Evolutionary conservation across 208 protist genomes (phyloP).

Genomic region (Vickermania spadyakhi): DNA sequence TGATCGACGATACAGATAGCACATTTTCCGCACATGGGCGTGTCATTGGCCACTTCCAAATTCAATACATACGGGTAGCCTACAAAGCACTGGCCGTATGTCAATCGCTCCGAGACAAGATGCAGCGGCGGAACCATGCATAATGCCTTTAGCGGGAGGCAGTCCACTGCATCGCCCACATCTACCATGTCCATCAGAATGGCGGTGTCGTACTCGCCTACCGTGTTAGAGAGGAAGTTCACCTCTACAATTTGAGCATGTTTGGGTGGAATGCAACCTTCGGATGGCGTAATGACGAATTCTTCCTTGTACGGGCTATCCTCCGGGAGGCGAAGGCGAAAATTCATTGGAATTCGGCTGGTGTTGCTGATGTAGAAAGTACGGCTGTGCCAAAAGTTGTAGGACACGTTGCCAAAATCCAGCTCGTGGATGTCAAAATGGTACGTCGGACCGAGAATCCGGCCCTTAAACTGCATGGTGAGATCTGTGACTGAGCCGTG

Average conservation of each 20-base stretch:
- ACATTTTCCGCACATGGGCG: slow-evolving; percentile 88
- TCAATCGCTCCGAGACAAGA: slow-evolving; percentile 42
- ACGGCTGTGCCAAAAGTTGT: slow-evolving; percentile 78
- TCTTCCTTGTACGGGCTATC: slow-evolving; percentile 33
- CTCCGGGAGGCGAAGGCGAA: slow-evolving; percentile 65
- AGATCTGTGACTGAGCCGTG: slow-evolving; percentile 74
- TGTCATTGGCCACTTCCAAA: slow-evolving; percentile 88
- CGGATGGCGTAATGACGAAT: slow-evolving; percentile 69
- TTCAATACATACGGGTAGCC: slow-evolving; percentile 77
- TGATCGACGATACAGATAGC: slow-evolving; percentile 68
- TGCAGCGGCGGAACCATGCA: slow-evolving; percentile 84
- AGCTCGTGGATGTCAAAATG: slow-evolving; percentile 85
- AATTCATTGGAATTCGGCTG: slow-evolving; percentile 91
- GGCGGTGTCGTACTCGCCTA: slow-evolving; percentile 66
- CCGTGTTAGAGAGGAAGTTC: slow-evolving; percentile 66
- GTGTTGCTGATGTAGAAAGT: slow-evolving; percentile 88
- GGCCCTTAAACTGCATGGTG: slow-evolving; percentile 75
- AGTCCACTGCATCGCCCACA: slow-evolving; percentile 83
- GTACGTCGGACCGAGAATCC: slow-evolving; percentile 91
- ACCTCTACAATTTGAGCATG: slow-evolving; percentile 52
- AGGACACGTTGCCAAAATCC: slow-evolving; percentile 92
- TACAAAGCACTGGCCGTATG: slow-evolving; percentile 90
- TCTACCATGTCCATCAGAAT: slow-evolving; percentile 91
- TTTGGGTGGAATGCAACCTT: slow-evolving; percentile 56
- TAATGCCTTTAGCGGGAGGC: slow-evolving; percentile 74